These are phyloP conservation scores for Botryotinia calthae DNA, from an alignment of 2,329 filamentous ascomycete genomes.

Conservation along the genomic window DNA sequence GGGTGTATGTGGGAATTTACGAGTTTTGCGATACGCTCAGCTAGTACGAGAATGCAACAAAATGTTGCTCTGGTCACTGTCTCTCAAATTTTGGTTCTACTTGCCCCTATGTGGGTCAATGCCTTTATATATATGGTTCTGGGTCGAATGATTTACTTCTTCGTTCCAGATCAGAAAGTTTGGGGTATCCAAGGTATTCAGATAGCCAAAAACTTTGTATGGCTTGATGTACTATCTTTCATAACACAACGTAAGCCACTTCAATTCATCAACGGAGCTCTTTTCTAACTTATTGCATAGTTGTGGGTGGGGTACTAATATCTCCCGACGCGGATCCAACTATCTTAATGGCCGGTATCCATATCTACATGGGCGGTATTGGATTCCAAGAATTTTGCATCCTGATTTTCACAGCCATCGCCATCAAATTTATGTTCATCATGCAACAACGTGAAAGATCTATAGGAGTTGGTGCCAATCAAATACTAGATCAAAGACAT, in stretches of 20 bases:
- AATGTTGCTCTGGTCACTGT: constrained; percentile 35
- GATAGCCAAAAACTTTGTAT: constrained; percentile 48
- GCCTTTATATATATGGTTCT: constrained; percentile 40
- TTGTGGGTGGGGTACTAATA: not conserved
- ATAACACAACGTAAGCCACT: constrained; percentile 1
- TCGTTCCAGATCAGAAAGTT: constrained; percentile 41
- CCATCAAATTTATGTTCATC: constrained; percentile 41
- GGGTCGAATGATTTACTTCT: constrained; percentile 39
- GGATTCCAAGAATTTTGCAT: constrained; percentile 52
- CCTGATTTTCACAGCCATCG: constrained; percentile 45
- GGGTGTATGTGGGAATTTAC: constrained; percentile 45
- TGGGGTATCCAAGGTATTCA: constrained; percentile 38
- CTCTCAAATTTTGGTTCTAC: constrained; percentile 46
- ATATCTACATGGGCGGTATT: constrained; percentile 54
- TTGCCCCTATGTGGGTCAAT: constrained; percentile 39
- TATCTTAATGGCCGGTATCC: constrained; percentile 39
- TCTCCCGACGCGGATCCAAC: constrained; percentile 37
- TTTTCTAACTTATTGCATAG: constrained; percentile 29
- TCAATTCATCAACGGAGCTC: constrained; percentile 38
- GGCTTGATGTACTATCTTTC: constrained; percentile 50
- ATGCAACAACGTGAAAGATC: constrained; percentile 31
- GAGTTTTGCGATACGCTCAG: constrained; percentile 42
- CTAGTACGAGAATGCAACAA: constrained; percentile 43
- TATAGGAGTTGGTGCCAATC: not conserved
- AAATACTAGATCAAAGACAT: constrained; percentile 37